phyloP scores from a whole-genome alignment of 257 asterid species.

The Nicotiana noctiflora region DNA sequence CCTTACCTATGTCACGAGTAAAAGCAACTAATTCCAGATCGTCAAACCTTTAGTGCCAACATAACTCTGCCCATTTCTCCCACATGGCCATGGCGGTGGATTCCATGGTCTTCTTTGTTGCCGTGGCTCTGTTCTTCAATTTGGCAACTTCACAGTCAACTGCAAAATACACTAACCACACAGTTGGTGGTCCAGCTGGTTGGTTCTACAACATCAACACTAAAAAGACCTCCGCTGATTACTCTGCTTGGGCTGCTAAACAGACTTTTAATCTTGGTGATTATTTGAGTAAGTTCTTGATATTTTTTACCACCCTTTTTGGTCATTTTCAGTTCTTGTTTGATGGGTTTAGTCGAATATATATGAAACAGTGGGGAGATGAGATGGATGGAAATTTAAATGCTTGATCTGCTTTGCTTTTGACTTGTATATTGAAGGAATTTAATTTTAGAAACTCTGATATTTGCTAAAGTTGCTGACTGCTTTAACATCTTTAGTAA shows the following conservation, averaged over 20 bases:
- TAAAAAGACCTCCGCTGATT: slow-evolving; percentile 44
- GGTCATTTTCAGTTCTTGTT: not conserved
- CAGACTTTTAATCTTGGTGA: slow-evolving; percentile 79
- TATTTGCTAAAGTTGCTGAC: not conserved
- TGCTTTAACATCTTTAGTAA: not conserved
- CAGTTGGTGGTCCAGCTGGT: slow-evolving; percentile 70
- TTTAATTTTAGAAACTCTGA: not conserved
- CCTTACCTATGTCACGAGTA: not conserved
- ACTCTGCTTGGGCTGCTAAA: slow-evolving; percentile 59
- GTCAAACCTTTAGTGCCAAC: not conserved
- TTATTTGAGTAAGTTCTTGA: slow-evolving; percentile 46
- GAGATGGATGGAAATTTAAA: not conserved
- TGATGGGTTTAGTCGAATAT: not conserved
- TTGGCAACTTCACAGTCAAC: slow-evolving; percentile 32
- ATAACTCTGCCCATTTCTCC: not conserved
- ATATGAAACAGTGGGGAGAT: not conserved
- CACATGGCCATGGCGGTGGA: slow-evolving; percentile 24
- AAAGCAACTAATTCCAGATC: not conserved
- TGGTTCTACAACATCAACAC: slow-evolving; percentile 69
- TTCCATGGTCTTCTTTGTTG: slow-evolving; percentile 15
- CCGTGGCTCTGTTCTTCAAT: slow-evolving; percentile 28
- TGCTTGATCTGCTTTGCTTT: not conserved
- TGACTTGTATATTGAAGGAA: not conserved
- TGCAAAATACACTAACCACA: slow-evolving; percentile 53
- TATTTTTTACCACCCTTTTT: not conserved